Evolutionary conservation across 768 basidiomycete genomes (phyloP).

Genomic region (Brasilioporus rufonigricans): DNA sequence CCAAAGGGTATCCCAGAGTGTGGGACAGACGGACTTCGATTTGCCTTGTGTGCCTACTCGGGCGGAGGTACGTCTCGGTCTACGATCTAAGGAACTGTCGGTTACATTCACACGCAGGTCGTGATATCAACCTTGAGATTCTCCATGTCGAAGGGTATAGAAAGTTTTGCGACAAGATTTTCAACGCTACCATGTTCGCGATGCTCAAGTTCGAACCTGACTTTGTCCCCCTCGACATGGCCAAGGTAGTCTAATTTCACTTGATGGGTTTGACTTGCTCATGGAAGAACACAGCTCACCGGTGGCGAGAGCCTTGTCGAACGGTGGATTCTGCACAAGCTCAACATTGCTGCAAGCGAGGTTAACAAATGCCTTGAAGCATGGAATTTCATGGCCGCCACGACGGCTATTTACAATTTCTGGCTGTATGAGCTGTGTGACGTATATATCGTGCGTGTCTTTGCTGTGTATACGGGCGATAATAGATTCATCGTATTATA

Average conservation of each 20-base stretch:
- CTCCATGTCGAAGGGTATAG: constrained; percentile 95
- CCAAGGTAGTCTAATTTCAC: constrained; percentile 50
- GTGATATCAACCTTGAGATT: constrained; percentile 97
- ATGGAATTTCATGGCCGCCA: constrained; percentile 93
- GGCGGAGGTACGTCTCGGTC: constrained; percentile 60
- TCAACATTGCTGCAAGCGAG: constrained; percentile 76
- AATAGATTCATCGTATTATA: constrained; percentile 30
- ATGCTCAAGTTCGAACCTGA: constrained; percentile 90
- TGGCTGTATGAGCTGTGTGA: constrained; percentile 99
- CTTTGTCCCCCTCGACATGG: constrained; percentile 70
- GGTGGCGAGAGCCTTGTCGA: constrained; percentile 92
- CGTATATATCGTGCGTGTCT: constrained; percentile 82
- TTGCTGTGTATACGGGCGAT: background rate
- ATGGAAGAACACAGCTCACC: constrained; percentile 57
- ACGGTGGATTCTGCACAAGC: constrained; percentile 92
- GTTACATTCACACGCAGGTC: constrained; percentile 48
- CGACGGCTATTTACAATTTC: constrained; percentile 82
- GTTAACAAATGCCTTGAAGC: constrained; percentile 72
- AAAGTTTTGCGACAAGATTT: constrained; percentile 99
- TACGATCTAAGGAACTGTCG: background rate
- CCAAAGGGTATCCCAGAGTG: constrained; percentile 99
- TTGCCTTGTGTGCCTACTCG: constrained; percentile 93
- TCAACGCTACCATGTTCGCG: constrained; percentile 99
- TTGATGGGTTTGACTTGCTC: constrained; percentile 3
- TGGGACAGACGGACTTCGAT: constrained; percentile 93